Evolutionary conservation across 2,329 filamentous ascomycete genomes (phyloP).

Genomic region (Aspergillus novoparasiticus): DNA sequence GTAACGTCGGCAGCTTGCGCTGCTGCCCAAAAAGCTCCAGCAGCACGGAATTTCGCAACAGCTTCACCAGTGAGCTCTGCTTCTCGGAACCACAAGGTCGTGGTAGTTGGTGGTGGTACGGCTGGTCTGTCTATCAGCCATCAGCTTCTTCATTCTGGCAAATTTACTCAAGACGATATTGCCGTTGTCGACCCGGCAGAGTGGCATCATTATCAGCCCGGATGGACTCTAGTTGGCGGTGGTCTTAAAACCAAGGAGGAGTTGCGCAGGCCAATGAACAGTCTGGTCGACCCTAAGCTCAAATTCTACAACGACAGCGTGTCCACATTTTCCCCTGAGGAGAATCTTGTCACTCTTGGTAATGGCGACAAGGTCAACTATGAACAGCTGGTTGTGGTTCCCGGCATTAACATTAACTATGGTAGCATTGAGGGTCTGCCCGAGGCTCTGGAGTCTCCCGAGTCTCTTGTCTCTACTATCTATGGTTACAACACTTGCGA

Average conservation of each 20-base stretch:
- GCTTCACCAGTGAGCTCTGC: conserved; percentile 38
- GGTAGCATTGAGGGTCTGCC: conserved; percentile 57
- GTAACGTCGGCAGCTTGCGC: conserved; percentile 26
- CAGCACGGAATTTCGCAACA: conserved; percentile 28
- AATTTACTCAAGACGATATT: conserved; percentile 62
- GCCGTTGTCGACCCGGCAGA: conserved; percentile 64
- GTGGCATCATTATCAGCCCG: conserved; percentile 70
- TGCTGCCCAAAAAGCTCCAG: conserved; percentile 15
- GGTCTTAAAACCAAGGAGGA: conserved; percentile 66
- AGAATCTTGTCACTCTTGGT: conserved; percentile 59
- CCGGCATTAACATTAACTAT: conserved; percentile 58
- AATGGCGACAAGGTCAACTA: conserved; percentile 62
- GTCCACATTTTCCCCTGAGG: conserved; percentile 54
- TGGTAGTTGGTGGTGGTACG: conserved; percentile 67
- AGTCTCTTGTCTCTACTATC: conserved; percentile 57
- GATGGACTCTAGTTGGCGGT: conserved; percentile 69
- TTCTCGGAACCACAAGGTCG: conserved; percentile 60
- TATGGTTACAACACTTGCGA: conserved; percentile 60
- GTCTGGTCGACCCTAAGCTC: conserved; percentile 61
- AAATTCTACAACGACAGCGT: conserved; percentile 62
- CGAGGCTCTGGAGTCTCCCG: conserved; percentile 55
- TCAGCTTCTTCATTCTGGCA: conserved; percentile 64
- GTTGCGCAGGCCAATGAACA: conserved; percentile 53
- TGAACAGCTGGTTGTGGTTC: conserved; percentile 66
- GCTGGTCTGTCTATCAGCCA: conserved; percentile 68